Evolutionary conservation across 23 red algal genomes (phyloP).

Genomic region (Cyanidium caldarium): DNA sequence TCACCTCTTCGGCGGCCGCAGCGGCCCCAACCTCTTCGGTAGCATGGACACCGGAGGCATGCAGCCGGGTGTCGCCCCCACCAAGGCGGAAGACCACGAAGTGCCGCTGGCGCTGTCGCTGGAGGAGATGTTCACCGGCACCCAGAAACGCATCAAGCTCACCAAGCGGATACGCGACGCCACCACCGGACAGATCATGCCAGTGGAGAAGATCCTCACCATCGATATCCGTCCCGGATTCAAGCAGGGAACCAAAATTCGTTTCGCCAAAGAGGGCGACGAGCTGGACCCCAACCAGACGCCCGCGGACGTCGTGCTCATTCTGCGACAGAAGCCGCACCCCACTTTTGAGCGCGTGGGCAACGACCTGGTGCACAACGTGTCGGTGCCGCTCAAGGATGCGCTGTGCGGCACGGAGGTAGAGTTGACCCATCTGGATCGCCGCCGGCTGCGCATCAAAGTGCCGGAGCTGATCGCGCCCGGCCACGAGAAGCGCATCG

Average conservation of each 20-base stretch:
- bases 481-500: constrained; percentile 49
- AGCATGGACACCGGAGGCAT: too few relatives aligned
- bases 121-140: constrained; percentile 69
- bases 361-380: constrained; percentile 50
- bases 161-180: constrained; percentile 45
- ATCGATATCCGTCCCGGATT: constrained; percentile 74
- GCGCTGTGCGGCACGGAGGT: constrained; percentile 46
- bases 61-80: too few relatives aligned
- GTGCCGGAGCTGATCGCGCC: constrained; percentile 63
- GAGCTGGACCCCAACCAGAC: constrained; percentile 40
- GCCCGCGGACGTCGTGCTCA: constrained; percentile 77
- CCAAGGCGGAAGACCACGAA: constrained; percentile 67
- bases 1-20: too few relatives aligned
- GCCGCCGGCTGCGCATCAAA: constrained; percentile 34
- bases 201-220: constrained; percentile 56
- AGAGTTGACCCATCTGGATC: constrained; percentile 39
- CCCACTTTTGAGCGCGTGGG: constrained; percentile 41
- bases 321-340: constrained; percentile 77
- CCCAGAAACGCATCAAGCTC: constrained; percentile 70
- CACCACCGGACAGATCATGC: constrained; percentile 25
- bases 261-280: constrained; percentile 61
- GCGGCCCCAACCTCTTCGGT: too few relatives aligned
- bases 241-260: constrained; percentile 86
- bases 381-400: constrained; percentile 44
- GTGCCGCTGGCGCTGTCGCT: constrained; percentile 47